Evolutionary conservation across 192 early-diverging fungal genomes (phyloP).

Genomic region (Coemansia reversa): DNA sequence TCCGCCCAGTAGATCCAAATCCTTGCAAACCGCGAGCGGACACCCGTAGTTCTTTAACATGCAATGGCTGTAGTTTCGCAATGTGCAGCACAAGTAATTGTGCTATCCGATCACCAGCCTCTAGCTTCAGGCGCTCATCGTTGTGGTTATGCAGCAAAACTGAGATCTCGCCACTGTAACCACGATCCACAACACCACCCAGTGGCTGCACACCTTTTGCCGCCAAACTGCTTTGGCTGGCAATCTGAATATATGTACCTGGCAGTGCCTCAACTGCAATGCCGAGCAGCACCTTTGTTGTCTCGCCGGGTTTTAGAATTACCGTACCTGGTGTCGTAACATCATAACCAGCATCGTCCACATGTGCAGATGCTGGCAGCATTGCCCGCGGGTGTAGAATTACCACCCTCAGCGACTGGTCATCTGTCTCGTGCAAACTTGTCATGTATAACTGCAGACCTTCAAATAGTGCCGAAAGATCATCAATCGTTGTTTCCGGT

Average conservation of each 20-base stretch:
- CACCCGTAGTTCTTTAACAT: not conserved
- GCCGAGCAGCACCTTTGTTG: not conserved
- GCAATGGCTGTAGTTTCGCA: not conserved
- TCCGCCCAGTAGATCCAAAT: not conserved
- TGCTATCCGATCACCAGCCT: too few species aligned
- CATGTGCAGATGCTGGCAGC: not conserved
- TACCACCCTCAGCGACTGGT: not conserved
- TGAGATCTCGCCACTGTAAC: conserved; percentile 1
- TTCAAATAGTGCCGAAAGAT: not conserved
- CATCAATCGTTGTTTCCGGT: not conserved
- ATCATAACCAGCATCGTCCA: not conserved
- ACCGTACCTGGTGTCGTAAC: not conserved
- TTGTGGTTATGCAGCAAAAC: not conserved
- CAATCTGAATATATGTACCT: not conserved
- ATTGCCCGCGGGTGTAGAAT: not conserved
- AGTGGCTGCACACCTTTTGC: conserved; percentile 1
- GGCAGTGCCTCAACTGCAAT: not conserved
- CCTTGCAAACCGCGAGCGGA: not conserved
- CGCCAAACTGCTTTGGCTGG: not conserved
- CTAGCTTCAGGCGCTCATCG: not conserved
- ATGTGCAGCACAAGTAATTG: too few species aligned
- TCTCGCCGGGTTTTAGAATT: not conserved
- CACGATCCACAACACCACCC: conserved; percentile 1
- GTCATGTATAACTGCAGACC: not conserved
- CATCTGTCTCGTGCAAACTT: not conserved